phyloP scores from a whole-genome alignment of 305 asterid genomes.

The Nicotiana rustica region DNA sequence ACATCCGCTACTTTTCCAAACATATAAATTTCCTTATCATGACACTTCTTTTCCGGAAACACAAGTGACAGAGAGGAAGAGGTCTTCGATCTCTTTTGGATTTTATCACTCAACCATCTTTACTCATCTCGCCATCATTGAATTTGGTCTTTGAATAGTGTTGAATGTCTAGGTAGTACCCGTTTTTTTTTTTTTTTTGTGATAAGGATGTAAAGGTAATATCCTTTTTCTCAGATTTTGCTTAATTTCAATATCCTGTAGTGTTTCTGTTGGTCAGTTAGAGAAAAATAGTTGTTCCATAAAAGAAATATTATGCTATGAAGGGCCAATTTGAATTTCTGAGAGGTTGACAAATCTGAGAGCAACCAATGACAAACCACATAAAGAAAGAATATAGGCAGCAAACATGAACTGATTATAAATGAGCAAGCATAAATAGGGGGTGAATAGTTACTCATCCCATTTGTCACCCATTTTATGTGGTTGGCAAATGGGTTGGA shows the following conservation, averaged over 20 bases:
- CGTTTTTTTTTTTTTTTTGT: background rate
- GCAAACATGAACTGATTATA: conserved; percentile 1
- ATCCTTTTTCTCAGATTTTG: background rate
- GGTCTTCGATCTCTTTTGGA: background rate
- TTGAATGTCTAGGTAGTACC: background rate
- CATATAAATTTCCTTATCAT: background rate
- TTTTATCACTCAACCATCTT: background rate
- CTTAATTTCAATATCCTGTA: conserved; percentile 1
- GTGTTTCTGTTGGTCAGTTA: background rate
- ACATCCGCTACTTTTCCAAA: background rate
- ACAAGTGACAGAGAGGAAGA: background rate
- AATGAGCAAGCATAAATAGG: background rate
- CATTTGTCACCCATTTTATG: conserved; percentile 7
- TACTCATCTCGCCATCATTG: background rate
- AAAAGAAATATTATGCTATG: background rate
- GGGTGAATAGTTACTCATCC: background rate
- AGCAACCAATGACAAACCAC: conserved; percentile 8
- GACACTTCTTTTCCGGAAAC: background rate
- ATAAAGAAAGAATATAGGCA: background rate
- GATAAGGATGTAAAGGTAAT: conserved; percentile 1
- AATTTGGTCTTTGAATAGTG: conserved; percentile 25
- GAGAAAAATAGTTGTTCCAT: conserved; percentile 19
- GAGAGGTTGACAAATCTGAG: background rate
- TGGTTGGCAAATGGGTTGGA: conserved; percentile 5
- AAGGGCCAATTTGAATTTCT: background rate